A percentile compares a stretch with the other conserved stretches of the same genome.
phyloP scores from a whole-genome alignment of 2,329 filamentous ascomycete genomes.

The Colletotrichum caudatum region DNA sequence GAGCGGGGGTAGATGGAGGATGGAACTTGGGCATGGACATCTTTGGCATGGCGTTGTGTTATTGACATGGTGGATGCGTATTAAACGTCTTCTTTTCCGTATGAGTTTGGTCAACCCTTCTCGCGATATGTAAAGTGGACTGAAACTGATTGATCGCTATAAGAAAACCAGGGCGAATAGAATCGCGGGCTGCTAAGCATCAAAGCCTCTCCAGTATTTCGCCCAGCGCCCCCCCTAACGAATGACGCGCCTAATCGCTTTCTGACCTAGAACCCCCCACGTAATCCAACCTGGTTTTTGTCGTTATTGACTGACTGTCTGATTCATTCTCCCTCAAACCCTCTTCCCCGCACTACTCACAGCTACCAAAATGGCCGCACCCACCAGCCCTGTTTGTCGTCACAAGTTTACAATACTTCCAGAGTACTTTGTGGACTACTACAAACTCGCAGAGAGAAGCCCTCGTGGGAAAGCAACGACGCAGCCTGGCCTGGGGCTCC shows the following conservation, averaged over 20 bases:
- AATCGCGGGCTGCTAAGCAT: slow-evolving; percentile 6
- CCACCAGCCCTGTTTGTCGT: background rate
- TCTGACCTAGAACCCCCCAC: slow-evolving; percentile 35
- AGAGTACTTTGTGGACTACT: slow-evolving; percentile 25
- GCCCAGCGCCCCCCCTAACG: background rate
- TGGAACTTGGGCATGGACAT: background rate
- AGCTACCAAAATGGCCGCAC: slow-evolving; percentile 19
- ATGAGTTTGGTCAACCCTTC: background rate
- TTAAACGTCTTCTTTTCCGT: no score
- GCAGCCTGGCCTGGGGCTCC: slow-evolving; percentile 65
- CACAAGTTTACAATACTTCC: slow-evolving; percentile 35
- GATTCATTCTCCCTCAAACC: background rate
- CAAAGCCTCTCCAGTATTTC: background rate
- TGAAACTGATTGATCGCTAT: background rate
- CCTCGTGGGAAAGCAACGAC: slow-evolving; percentile 52
- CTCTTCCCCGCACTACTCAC: slow-evolving; percentile 17
- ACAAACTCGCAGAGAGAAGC: slow-evolving; percentile 43
- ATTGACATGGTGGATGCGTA: background rate
- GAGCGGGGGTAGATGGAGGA: slow-evolving; percentile 11
- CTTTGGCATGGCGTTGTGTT: background rate
- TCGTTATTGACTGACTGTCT: slow-evolving; percentile 50
- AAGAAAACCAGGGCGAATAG: background rate
- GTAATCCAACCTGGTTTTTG: slow-evolving; percentile 46
- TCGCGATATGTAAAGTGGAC: no score
- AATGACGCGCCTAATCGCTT: background rate